Evolutionary conservation across 768 basidiomycete genomes (phyloP).

Genomic region (Phlebiopsis flavidoalba): DNA sequence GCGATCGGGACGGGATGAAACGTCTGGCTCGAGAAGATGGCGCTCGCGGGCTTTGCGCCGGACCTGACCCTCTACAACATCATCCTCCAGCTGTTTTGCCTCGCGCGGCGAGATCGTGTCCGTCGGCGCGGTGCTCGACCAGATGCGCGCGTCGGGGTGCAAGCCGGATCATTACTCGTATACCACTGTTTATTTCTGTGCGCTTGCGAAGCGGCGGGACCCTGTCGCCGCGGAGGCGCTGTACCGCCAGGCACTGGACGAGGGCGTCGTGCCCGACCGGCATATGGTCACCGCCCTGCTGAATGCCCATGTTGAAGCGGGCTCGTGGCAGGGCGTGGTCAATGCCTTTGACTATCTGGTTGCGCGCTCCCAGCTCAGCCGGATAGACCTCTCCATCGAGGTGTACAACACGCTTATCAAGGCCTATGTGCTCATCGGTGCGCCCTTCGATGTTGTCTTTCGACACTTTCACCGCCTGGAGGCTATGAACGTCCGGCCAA

Average conservation of each 20-base stretch:
- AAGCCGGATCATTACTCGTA: constrained; percentile 50
- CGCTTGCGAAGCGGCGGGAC: constrained; percentile 60
- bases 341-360: constrained; percentile 61
- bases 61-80: constrained; percentile 54
- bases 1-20: constrained; percentile 45
- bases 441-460: constrained; percentile 64
- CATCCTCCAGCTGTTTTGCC: constrained; percentile 55
- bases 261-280: constrained; percentile 59
- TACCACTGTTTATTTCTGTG: constrained; percentile 58
- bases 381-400: constrained; percentile 35
- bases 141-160: constrained; percentile 53
- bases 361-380: not conserved
- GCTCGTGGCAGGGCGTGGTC: constrained; percentile 74
- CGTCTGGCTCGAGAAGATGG: constrained; percentile 50
- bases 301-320: constrained; percentile 78
- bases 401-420: constrained; percentile 78
- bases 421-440: constrained; percentile 76
- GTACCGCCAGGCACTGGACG: constrained; percentile 57
- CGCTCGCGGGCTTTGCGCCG: constrained; percentile 43
- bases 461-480: constrained; percentile 55
- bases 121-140: constrained; percentile 44
- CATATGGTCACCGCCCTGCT: constrained; percentile 68
- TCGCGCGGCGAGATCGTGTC: constrained; percentile 48
- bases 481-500: constrained; percentile 47
- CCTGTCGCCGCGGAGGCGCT: constrained; percentile 59